These are phyloP conservation scores for Castanea sativa DNA, from an alignment of 306 rosid genomes.

Conservation along the genomic window DNA sequence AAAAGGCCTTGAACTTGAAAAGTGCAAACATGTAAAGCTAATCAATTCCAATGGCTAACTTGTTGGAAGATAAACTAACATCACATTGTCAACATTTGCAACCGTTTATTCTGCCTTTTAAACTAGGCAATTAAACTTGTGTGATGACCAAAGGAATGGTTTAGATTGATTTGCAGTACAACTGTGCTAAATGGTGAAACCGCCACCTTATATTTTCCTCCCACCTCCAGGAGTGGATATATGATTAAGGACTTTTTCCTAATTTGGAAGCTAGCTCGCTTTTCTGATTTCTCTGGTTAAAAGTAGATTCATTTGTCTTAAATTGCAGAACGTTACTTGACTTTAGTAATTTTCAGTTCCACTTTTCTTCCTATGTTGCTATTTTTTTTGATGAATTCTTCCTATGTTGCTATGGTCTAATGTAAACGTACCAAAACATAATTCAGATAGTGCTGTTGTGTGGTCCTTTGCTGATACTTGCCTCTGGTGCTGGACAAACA, in stretches of 20 bases:
- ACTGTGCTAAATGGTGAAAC: constrained; percentile 7
- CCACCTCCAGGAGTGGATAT: background rate
- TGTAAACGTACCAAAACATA: too few relatives aligned
- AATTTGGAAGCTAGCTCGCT: constrained; percentile 7
- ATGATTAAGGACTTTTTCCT: constrained; percentile 9
- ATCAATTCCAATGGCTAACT: background rate
- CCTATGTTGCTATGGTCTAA: too few relatives aligned
- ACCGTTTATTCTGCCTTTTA: constrained; percentile 6
- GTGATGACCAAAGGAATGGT: background rate
- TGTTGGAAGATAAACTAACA: background rate
- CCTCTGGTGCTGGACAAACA: too few relatives aligned
- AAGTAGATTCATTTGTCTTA: constrained; percentile 2
- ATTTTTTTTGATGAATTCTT: too few relatives aligned
- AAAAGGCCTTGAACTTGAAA: too few relatives aligned
- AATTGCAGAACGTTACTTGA: background rate
- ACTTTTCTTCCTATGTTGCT: too few relatives aligned
- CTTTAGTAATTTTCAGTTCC: background rate
- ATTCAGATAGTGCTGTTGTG: too few relatives aligned
- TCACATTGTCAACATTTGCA: background rate
- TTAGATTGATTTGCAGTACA: constrained; percentile 2
- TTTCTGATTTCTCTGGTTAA: background rate
- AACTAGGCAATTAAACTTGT: background rate
- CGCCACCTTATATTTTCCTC: background rate
- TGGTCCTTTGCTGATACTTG: too few relatives aligned
- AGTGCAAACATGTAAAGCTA: too few relatives aligned